A percentile compares a stretch with the other conserved stretches of the same genome.
Evolutionary conservation across 2,329 filamentous ascomycete genomes (phyloP).

Genomic region (Penicillium rolfsii): DNA sequence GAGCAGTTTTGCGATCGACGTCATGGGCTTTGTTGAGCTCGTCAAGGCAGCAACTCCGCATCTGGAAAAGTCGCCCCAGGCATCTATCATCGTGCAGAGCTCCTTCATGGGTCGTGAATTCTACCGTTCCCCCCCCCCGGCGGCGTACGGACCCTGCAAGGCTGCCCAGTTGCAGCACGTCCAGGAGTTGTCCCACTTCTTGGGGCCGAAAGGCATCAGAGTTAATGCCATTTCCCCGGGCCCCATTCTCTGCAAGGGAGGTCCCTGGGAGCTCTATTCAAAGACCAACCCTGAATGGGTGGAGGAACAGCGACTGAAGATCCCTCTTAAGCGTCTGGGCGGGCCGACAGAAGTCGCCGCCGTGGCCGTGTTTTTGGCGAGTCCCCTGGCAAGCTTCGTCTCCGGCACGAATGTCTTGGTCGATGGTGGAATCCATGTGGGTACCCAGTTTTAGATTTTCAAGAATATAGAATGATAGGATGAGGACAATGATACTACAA

Average conservation of each 20-base stretch:
- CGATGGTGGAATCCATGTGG: slow-evolving; percentile 26
- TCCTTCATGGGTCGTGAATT: slow-evolving; percentile 30
- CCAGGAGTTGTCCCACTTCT: slow-evolving; percentile 27
- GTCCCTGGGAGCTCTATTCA: slow-evolving; percentile 21
- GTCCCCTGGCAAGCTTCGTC: slow-evolving; percentile 22
- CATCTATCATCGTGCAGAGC: slow-evolving; percentile 27
- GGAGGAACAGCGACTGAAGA: slow-evolving; percentile 24
- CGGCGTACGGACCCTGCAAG: slow-evolving; percentile 28
- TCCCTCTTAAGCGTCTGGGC: slow-evolving; percentile 25
- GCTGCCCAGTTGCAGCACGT: slow-evolving; percentile 30
- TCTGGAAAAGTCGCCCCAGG: slow-evolving; percentile 20
- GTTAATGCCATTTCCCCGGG: slow-evolving; percentile 37
- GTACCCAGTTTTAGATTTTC: slow-evolving; percentile 15
- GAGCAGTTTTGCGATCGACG: slow-evolving; percentile 21
- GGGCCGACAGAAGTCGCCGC: slow-evolving; percentile 28
- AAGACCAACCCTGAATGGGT: slow-evolving; percentile 22
- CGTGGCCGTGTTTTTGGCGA: slow-evolving; percentile 32
- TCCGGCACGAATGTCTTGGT: slow-evolving; percentile 23
- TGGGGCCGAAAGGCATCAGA: slow-evolving; percentile 30
- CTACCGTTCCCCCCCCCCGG: slow-evolving; percentile 26
- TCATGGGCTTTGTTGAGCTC: slow-evolving; percentile 27
- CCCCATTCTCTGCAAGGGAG: slow-evolving; percentile 24
- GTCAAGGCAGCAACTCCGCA: slow-evolving; percentile 20
- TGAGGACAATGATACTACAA: too few species aligned
- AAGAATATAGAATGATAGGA: too few species aligned